Evolutionary conservation across 768 basidiomycete genomes (phyloP).

Genomic region (Glaciozyma martinii): DNA sequence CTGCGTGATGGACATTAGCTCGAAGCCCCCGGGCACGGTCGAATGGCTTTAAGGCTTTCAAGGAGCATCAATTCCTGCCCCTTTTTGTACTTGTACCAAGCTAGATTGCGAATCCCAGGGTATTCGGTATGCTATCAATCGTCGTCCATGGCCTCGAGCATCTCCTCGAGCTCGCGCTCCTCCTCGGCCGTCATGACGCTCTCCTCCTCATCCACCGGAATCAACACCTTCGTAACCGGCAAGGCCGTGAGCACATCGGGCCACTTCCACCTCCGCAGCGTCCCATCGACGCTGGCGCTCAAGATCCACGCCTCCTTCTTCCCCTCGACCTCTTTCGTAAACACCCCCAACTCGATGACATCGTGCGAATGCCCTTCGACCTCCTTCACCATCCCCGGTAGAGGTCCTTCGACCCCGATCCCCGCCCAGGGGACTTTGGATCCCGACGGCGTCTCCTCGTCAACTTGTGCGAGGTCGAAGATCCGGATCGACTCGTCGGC

Average conservation of each 20-base stretch:
- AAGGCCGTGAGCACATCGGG: constrained; percentile 44
- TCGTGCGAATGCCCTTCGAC: constrained; percentile 88
- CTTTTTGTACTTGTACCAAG: not conserved
- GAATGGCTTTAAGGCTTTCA: not conserved
- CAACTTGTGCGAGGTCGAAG: constrained; percentile 63
- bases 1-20: not conserved
- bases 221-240: constrained; percentile 36
- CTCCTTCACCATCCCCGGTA: constrained; percentile 48
- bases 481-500: constrained; percentile 68
- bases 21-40: constrained; percentile 6
- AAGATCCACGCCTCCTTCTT: constrained; percentile 69
- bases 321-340: constrained; percentile 47
- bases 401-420: not conserved
- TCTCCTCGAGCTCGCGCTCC: constrained; percentile 74
- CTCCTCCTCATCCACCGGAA: constrained; percentile 32
- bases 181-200: constrained; percentile 70
- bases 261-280: constrained; percentile 75
- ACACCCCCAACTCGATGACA: constrained; percentile 63
- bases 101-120: not conserved
- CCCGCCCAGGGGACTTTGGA: not conserved
- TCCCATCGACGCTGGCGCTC: constrained; percentile 75
- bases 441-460: constrained; percentile 40
- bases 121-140: not conserved
- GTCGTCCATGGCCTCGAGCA: constrained; percentile 45
- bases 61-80: not conserved